Evolutionary conservation across 2,329 filamentous ascomycete species (phyloP).

Genomic region (Amylocarpus encephaloides): DNA sequence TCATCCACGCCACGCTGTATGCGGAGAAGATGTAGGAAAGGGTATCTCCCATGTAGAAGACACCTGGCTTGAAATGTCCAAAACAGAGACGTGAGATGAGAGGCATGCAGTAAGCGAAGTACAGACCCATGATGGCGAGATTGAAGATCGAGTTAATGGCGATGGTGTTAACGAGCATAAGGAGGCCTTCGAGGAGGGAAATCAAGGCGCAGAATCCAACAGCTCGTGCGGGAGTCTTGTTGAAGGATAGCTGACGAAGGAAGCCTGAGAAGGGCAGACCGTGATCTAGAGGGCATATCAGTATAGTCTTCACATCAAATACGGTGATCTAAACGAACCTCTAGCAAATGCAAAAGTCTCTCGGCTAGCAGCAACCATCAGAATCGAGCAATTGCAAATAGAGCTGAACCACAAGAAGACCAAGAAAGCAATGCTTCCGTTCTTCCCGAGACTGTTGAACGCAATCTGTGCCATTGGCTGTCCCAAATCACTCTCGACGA

Average conservation of each 20-base stretch:
- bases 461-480: constrained; percentile 53
- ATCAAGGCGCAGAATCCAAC: constrained; percentile 27
- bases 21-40: constrained; percentile 24
- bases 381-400: constrained; percentile 31
- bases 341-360: constrained; percentile 30
- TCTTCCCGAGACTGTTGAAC: constrained; percentile 49
- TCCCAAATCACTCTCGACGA: constrained; percentile 41
- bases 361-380: constrained; percentile 30
- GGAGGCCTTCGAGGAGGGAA: constrained; percentile 28
- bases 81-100: constrained; percentile 27
- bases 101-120: constrained; percentile 32
- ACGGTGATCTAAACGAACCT: constrained; percentile 14
- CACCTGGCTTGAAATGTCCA: constrained; percentile 27
- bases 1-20: constrained; percentile 30
- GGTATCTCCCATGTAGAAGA: constrained; percentile 29
- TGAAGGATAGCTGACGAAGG: constrained; percentile 25
- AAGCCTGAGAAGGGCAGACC: constrained; percentile 28
- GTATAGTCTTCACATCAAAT: not conserved
- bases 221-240: constrained; percentile 29
- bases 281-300: constrained; percentile 20
- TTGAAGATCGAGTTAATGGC: constrained; percentile 32
- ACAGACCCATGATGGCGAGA: constrained; percentile 31
- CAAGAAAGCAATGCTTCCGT: constrained; percentile 38
- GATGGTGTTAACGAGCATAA: constrained; percentile 32
- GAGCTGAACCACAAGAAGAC: constrained; percentile 27